Base-by-base conservation (phyloP, 257 asterid species). In the Przewalskia tangutica region DNA sequence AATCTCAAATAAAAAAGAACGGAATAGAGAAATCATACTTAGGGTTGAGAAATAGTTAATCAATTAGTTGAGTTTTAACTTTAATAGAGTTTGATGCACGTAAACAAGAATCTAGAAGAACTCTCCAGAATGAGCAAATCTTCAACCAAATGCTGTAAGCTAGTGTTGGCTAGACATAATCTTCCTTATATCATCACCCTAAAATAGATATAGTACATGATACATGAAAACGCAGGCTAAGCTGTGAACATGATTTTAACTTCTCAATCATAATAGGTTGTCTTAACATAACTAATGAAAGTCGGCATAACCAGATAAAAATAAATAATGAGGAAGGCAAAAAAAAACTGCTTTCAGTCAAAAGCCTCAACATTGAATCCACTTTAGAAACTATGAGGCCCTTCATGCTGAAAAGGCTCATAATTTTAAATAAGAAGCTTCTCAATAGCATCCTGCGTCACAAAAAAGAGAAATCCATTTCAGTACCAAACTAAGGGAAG, bases 381-480 rank as follows among this genome's bases (percentile, higher is more conserved):
- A 66, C 18, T 54, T 16, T 3, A 56, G 44, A 58, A n/a, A 51
- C 53, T 64, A 16, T 27, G 83, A 81, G 84, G 85, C 89, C 73
- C 87, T 77, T 83, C 84, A 85, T 80, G 38, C 81, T 84, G 79
- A 77, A 62, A 58, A 17, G 60, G 70, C 67, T 44, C 11, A 14
- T 63, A 34, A n/a, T 16, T 58, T 84, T 32, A 86, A 6, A 84
- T 84, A 63, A 86, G 51, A 79, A 86, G 81, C 82, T 84, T 78
- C 85, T 81, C 85, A n/a, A 86, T 86, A n/a, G 84, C 86, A 63
- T 86, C 86, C 87, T 82, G 81, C 62, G 65, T 54, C 4, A 54
- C 12, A 40, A 50, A 51, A 70, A 20, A 13, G 5, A 7, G 12
- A 51, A 5, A 8, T 44, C 51, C 40, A 23, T 27, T 3, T 62